Conservation (phyloP, 768 basidiomycete genomes). For the Kwoniella pini region DNA sequence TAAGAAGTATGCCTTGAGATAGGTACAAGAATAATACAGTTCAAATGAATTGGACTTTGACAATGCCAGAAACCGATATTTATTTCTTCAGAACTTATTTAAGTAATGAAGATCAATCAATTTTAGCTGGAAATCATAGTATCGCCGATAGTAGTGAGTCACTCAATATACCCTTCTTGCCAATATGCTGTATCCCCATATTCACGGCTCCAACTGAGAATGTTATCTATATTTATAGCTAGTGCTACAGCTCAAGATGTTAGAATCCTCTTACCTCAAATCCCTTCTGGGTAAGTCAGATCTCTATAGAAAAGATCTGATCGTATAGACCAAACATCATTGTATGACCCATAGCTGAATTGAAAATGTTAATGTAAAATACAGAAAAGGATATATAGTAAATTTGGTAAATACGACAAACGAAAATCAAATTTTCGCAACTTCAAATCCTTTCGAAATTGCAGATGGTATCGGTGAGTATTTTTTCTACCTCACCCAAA, state of each 20-base stretch:
- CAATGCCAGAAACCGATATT: conserved; percentile 31
- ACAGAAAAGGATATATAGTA: conserved; percentile 37
- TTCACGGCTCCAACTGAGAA: not conserved
- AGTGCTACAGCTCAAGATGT: conserved; percentile 40
- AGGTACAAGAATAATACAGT: conserved; percentile 48
- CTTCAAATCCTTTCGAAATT: conserved; percentile 36
- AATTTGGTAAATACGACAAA: conserved; percentile 43
- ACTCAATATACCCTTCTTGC: too few relatives aligned
- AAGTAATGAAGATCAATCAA: conserved; percentile 29
- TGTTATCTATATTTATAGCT: conserved; percentile 13
- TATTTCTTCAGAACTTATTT: conserved; percentile 41
- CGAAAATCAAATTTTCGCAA: conserved; percentile 37
- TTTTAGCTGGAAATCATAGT: conserved; percentile 28
- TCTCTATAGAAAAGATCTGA: too few relatives aligned
- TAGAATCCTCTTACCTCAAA: conserved; percentile 32
- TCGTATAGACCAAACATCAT: too few relatives aligned
- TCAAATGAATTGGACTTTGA: conserved; percentile 40
- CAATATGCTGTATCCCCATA: too few relatives aligned
- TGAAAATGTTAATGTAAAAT: not conserved
- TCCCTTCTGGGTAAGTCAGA: conserved; percentile 30
- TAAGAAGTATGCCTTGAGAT: not conserved
- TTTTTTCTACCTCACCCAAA: not conserved
- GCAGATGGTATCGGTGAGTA: conserved; percentile 36
- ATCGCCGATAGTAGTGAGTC: conserved; percentile 47
- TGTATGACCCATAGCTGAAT: too few relatives aligned